Evolutionary conservation across 1,284 basidiomycete species (phyloP), one percentile per base, ranked within the genome.

Genomic region (Ustilago crameri): DNA sequence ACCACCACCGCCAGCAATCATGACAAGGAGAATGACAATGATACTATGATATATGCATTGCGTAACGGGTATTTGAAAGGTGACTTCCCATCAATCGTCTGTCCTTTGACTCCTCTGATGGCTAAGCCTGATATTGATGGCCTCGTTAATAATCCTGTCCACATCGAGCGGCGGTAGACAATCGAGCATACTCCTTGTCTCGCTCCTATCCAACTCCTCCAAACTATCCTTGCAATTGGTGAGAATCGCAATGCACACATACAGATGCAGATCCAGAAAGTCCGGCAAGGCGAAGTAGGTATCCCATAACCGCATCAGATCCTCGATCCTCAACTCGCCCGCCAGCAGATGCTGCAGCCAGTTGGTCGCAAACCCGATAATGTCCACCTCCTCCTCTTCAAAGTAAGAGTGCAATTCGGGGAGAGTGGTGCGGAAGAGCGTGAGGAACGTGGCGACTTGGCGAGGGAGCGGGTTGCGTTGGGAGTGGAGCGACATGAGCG

Each of bases 331-430:
- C 71, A 83, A 70, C 50, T 84, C 81, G 4, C 72, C 73, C 8
- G 82, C 78, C 22, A 84, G 62, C 17, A 83, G 63, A 40, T 78
- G 72, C 48, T 82, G 74, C 17, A 84, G 48, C 83, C 83, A 84
- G 48, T 75, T 74, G 12, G 75, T 79, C 8, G 79, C 80, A 9
- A 83, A 69, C 1, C 76, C 74, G 26, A 78, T 75, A 17, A 83
- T 63, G 46, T 84, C 81, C 7, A 84, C 79, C 43, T 78, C 81
- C 44, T 84, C 83, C 51, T 82, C 81, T 42, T 84, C 83, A 62
- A 84, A 84, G 73, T 84, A 84, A 2, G 74, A 67, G 42, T 78
- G 69, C n/a, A 84, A 74, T 44, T 83, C 82, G 12, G 83, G 83
- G 5, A 83, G 56, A 14, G 82, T 80, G 10, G 72, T 76, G 0